phyloP scores from a whole-genome alignment of 2,329 filamentous ascomycete species.

The Coniochaeta ligniaria region DNA sequence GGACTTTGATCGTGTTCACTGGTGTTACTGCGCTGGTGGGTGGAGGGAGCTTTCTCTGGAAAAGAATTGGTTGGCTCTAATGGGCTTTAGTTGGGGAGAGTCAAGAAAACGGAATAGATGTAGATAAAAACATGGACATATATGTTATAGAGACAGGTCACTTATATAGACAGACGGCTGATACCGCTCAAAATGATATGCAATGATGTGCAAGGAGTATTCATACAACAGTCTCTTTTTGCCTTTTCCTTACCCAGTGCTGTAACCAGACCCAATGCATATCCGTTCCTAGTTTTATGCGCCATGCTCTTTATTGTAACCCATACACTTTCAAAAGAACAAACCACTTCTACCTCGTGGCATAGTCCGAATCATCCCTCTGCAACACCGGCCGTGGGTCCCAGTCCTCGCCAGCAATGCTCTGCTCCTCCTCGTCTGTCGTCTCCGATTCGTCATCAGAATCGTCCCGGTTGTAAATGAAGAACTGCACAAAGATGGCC shows the following conservation, averaged over 20 bases:
- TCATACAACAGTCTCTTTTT: neutral
- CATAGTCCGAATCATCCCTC: conserved; percentile 18
- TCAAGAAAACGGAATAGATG: no score
- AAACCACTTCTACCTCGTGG: conserved; percentile 4
- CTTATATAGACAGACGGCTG: neutral
- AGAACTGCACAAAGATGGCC: conserved; percentile 86
- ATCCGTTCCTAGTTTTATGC: neutral
- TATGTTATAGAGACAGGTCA: no score
- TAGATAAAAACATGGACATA: no score
- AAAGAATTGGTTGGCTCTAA: conserved; percentile 24
- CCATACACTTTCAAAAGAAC: neutral
- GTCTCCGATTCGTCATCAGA: conserved; percentile 8
- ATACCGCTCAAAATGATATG: neutral
- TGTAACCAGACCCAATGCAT: neutral
- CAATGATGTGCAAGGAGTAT: neutral
- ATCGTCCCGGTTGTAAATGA: conserved; percentile 60
- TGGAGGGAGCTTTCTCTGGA: conserved; percentile 36
- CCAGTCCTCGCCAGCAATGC: conserved; percentile 25
- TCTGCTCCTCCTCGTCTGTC: conserved; percentile 14
- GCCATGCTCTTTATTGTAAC: neutral
- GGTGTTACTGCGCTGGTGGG: conserved; percentile 43
- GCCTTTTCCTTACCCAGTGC: neutral
- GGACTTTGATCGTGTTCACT: conserved; percentile 48
- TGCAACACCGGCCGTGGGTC: conserved; percentile 32
- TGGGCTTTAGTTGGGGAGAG: neutral